These are phyloP conservation scores for Remersonia thermophila DNA, from an alignment of 2,329 filamentous ascomycete genomes.

Conservation along the genomic window DNA sequence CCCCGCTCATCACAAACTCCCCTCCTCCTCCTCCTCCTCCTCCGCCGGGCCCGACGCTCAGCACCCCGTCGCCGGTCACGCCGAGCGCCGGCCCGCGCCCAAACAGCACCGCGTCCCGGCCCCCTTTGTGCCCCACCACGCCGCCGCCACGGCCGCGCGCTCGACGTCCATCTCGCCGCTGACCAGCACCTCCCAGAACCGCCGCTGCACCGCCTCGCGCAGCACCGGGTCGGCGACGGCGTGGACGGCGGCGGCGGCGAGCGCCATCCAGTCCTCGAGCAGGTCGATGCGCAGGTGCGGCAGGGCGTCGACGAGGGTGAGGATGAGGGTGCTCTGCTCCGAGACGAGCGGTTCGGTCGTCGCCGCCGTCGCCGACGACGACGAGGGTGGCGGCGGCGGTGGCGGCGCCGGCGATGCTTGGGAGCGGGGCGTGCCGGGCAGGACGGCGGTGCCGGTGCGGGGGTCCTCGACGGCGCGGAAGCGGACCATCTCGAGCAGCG, in stretches of 20 bases:
- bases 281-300: conserved; percentile 58
- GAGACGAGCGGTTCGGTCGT: conserved; percentile 36
- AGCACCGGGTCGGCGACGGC: conserved; percentile 48
- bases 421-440: conserved; percentile 25
- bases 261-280: conserved; percentile 69
- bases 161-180: conserved; percentile 84
- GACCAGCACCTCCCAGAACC: conserved; percentile 70
- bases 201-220: conserved; percentile 50
- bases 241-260: conserved; percentile 56
- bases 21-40: conserved; percentile 16
- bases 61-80: no score
- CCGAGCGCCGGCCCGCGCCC: conserved; percentile 13
- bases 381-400: no score
- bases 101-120: conserved; percentile 37
- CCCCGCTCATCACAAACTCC: conserved; percentile 43
- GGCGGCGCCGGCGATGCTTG: no score
- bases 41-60: not conserved
- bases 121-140: conserved; percentile 67
- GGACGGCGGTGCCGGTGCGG: conserved; percentile 1
- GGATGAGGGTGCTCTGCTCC: conserved; percentile 63
- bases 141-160: conserved; percentile 62
- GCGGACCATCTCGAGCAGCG: conserved; percentile 64
- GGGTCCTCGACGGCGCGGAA: conserved; percentile 47
- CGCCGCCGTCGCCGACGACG: conserved; percentile 21
- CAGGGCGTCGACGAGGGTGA: conserved; percentile 69